Evolutionary conservation across 1,139 yeast species (phyloP).

Genomic region (Pichia inconspicua): DNA sequence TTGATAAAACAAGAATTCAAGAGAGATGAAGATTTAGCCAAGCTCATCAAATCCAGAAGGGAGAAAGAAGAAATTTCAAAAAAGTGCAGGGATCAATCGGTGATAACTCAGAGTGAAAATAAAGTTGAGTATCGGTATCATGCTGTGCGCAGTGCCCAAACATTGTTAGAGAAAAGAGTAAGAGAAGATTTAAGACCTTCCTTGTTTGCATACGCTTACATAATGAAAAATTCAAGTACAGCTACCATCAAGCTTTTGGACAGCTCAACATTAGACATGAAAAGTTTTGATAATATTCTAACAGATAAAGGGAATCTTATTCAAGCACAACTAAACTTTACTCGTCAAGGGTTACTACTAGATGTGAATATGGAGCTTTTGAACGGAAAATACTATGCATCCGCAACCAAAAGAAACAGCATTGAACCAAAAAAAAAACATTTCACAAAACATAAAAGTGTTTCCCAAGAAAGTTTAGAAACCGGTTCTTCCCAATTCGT

Average conservation of each 20-base stretch:
- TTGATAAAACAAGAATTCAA: conserved; percentile 1
- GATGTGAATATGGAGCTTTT: background rate
- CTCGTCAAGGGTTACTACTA: background rate
- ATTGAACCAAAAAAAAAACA: background rate
- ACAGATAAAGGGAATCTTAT: background rate
- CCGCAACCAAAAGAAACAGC: background rate
- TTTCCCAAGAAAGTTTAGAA: background rate
- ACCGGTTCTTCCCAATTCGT: background rate
- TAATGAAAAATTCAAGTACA: background rate
- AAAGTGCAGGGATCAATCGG: conserved; percentile 6
- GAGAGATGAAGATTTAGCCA: conserved; percentile 4
- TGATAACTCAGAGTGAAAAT: conserved; percentile 2
- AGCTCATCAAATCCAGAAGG: conserved; percentile 4
- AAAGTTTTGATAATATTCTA: background rate
- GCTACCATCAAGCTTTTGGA: background rate
- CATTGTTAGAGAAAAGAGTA: conserved; percentile 6
- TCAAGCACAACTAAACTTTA: background rate
- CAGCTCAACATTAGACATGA: background rate
- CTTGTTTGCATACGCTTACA: conserved; percentile 4
- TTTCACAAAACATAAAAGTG: background rate
- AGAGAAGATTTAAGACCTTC: conserved; percentile 6
- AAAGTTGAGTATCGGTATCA: conserved; percentile 2
- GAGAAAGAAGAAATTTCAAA: conserved; percentile 4
- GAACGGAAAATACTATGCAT: background rate
- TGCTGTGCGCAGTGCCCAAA: conserved; percentile 4